Conservation (phyloP, 768 basidiomycete genomes). For the Russula ochroleuca region DNA sequence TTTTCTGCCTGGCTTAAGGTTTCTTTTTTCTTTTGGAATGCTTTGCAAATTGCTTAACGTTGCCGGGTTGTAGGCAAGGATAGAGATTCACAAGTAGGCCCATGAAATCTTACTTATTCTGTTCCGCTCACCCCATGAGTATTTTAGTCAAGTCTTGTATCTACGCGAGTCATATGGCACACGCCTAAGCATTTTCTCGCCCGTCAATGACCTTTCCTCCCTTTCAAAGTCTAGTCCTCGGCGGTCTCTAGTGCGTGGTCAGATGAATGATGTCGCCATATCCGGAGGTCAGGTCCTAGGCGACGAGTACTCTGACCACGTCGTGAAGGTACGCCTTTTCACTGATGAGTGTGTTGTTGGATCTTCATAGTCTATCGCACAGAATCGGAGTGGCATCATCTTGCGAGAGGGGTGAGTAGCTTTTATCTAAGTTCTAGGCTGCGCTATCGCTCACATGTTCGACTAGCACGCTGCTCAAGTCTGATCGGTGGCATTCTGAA, state of each 20-base stretch:
- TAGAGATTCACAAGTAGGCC: slow-evolving; percentile 90
- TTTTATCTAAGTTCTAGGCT: slow-evolving; percentile 16
- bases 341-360: background rate
- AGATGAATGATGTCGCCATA: slow-evolving; percentile 68
- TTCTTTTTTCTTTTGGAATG: slow-evolving; percentile 23
- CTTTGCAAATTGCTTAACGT: background rate
- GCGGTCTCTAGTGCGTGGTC: slow-evolving; percentile 57
- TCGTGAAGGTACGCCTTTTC: slow-evolving; percentile 64
- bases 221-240: slow-evolving; percentile 67
- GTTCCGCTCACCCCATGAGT: background rate
- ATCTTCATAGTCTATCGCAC: slow-evolving; percentile 32
- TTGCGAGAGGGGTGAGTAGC: slow-evolving; percentile 71
- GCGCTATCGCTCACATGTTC: background rate
- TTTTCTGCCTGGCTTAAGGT: slow-evolving; percentile 91
- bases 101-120: background rate
- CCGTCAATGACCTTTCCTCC: slow-evolving; percentile 80
- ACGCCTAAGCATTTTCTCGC: slow-evolving; percentile 83
- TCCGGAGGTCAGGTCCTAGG: slow-evolving; percentile 83
- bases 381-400: slow-evolving; percentile 93
- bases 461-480: slow-evolving; percentile 77
- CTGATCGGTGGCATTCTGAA: slow-evolving; percentile 84
- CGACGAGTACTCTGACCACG: slow-evolving; percentile 94
- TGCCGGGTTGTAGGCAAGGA: slow-evolving; percentile 49
- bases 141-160: slow-evolving; percentile 76
- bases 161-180: slow-evolving; percentile 78